Conservation (phyloP, 306 rosid species). For the Spatholobus suberectus region DNA sequence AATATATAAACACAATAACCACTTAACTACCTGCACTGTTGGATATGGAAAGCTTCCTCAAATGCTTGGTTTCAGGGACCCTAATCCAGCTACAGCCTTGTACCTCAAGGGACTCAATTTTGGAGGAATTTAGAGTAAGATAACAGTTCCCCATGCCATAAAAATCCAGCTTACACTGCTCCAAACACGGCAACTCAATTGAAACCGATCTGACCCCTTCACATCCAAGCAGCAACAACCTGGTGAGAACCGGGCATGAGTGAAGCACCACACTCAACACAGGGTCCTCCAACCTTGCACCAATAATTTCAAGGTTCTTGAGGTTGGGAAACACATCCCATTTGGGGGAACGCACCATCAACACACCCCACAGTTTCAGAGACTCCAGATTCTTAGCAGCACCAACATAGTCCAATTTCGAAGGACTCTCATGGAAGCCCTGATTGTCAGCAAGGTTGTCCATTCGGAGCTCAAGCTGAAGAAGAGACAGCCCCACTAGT, state of each 20-base stretch:
- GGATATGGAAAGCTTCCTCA: constrained; percentile 77
- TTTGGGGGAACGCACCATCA: constrained; percentile 68
- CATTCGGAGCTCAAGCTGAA: constrained; percentile 84
- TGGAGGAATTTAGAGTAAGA: constrained; percentile 67
- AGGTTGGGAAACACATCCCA: constrained; percentile 80
- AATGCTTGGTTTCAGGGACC: constrained; percentile 63
- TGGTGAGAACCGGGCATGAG: constrained; percentile 71
- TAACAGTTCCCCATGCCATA: constrained; percentile 82
- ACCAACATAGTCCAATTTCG: constrained; percentile 74
- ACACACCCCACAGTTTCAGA: constrained; percentile 91
- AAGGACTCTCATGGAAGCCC: constrained; percentile 56
- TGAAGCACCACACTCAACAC: constrained; percentile 59
- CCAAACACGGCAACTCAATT: constrained; percentile 66
- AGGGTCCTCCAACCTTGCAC: constrained; percentile 77
- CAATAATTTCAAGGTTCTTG: constrained; percentile 82
- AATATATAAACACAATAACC: constrained; percentile 13
- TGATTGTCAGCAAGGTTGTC: constrained; percentile 69
- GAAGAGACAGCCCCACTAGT: constrained; percentile 59
- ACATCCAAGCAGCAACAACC: constrained; percentile 82
- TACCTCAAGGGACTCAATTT: constrained; percentile 80
- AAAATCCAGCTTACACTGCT: constrained; percentile 88
- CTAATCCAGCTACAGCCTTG: constrained; percentile 98
- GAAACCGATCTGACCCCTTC: constrained; percentile 77
- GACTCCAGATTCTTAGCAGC: constrained; percentile 74
- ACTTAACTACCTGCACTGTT: constrained; percentile 74